Conservation (phyloP, 805 yeast genomes). For the Torulaspora microellipsoides region DNA sequence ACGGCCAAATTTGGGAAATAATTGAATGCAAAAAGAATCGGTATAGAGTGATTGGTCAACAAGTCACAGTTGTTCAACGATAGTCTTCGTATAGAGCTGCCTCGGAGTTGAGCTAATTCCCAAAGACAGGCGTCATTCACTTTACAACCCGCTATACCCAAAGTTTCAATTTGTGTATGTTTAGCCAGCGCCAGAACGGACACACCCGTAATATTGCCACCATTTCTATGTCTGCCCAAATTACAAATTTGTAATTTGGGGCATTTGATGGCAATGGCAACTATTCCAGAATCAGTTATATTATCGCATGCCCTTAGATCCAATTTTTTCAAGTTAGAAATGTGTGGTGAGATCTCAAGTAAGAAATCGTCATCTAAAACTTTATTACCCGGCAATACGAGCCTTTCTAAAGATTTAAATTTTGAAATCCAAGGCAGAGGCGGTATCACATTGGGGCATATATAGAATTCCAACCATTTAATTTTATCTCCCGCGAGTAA, state of each 20-base stretch:
- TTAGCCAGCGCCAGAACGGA: constrained; percentile 55
- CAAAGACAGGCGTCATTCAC: constrained; percentile 74
- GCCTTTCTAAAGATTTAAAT: constrained; percentile 35
- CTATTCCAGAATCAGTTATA: constrained; percentile 71
- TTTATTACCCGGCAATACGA: constrained; percentile 67
- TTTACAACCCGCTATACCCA: constrained; percentile 87
- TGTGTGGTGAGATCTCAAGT: constrained; percentile 44
- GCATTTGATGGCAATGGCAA: constrained; percentile 61
- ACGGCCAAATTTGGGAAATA: constrained; percentile 61
- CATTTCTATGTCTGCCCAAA: constrained; percentile 71
- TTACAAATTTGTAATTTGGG: constrained; percentile 55
- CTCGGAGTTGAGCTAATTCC: constrained; percentile 63
- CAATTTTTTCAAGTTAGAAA: constrained; percentile 57
- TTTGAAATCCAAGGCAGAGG: constrained; percentile 43
- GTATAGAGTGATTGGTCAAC: constrained; percentile 56
- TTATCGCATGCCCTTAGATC: constrained; percentile 83
- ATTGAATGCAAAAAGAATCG: constrained; percentile 42
- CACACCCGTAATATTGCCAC: constrained; percentile 64
- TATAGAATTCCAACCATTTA: constrained; percentile 72
- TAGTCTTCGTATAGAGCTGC: constrained; percentile 52
- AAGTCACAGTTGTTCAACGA: constrained; percentile 69
- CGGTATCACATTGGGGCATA: constrained; percentile 72
- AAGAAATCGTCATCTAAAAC: constrained; percentile 58
- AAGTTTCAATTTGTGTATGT: constrained; percentile 56
- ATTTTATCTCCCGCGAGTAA: constrained; percentile 44